phyloP scores from a whole-genome alignment of 2,329 filamentous ascomycete genomes.

The Aspergillus latus region DNA sequence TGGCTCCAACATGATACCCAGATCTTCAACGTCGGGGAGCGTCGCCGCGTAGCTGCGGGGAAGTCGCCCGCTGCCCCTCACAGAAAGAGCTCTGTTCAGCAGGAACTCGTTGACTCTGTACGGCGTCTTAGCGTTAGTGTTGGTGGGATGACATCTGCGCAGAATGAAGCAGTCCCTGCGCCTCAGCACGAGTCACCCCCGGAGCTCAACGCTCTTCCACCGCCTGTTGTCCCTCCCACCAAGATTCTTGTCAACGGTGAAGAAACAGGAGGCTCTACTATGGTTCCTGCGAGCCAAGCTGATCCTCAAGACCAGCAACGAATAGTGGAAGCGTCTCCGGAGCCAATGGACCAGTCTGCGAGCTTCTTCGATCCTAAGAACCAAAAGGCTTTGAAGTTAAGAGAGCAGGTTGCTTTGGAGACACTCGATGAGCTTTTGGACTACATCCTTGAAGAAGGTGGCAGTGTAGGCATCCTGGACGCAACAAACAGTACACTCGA shows the following conservation, averaged over 20 bases:
- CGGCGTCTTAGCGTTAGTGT: conserved; percentile 45
- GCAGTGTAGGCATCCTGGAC: conserved; percentile 91
- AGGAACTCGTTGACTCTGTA: conserved; percentile 45
- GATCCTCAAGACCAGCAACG: conserved; percentile 23
- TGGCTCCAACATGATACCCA: conserved; percentile 96
- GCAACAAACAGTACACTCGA: conserved; percentile 95
- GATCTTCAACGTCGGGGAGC: conserved; percentile 97
- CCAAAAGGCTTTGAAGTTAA: conserved; percentile 72
- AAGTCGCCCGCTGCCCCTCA: conserved; percentile 39
- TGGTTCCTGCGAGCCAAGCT: conserved; percentile 28
- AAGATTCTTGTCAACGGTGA: conserved; percentile 62
- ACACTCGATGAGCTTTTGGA: conserved; percentile 90
- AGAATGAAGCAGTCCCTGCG: conserved; percentile 20
- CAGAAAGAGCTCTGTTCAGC: conserved; percentile 37
- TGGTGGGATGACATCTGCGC: conserved; percentile 22
- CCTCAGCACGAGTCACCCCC: conserved; percentile 21
- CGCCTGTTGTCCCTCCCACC: conserved; percentile 45
- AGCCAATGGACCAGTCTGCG: conserved; percentile 80
- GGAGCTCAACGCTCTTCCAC: conserved; percentile 37
- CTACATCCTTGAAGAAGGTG: conserved; percentile 78
- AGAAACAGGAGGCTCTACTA: conserved; percentile 35
- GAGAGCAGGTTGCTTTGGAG: conserved; percentile 88
- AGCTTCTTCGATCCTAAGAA: conserved; percentile 94
- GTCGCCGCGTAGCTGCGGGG: conserved; percentile 73
- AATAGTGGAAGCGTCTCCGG: conserved; percentile 37